Evolutionary conservation across 257 asterid genomes (phyloP), one percentile per base, ranked within the genome.

Genomic region (Knoxia roxburghii): DNA sequence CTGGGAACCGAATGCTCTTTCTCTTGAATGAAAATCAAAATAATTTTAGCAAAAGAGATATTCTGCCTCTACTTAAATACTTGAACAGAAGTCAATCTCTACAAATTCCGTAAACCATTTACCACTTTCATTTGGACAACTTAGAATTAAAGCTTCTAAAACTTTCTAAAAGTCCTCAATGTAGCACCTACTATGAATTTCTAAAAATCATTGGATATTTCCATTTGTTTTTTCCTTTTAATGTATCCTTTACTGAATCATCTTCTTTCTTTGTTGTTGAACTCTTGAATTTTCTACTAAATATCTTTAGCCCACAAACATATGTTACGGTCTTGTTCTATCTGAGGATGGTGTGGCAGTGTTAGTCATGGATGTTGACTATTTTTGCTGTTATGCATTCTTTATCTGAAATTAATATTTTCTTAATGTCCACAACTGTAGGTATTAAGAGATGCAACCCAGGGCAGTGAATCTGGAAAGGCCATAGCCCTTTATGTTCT

Each of bases 371-470:
- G 29, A 15, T 6, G 53, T 65, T 14, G 48, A 33, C 55, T 49
- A 26, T 8, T 64, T 52, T 29, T 32, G 21, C 33, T 60, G 33
- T 41, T 74, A 7, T 50, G 41, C 17, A 67, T 15, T 62, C 76
- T 61, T 71, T 59, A 43, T 56, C 54, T 75, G 15, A 32, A 40
- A 13, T 33, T 62, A 41, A 43, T 39, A 15, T 45, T 20, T 30
- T 32, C 26, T 40, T 29, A 62, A 51, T 56, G 7, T 45, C 20
- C 68, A 60, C 45, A 30, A 68, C 59, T 68, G 67, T 72, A 94
- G 99, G 94, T 88, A 61, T 80, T 84, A 58, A 94, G 81, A 82
- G 99, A 90, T 72, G 97, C 96, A 72, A 82, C 88, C 33, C 96
- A 88, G 67, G 96, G 96, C 67, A 87, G 95, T 76, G 96, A 88